A percentile compares a stretch with the other conserved stretches of the same genome.
phyloP scores from a whole-genome alignment of 2,329 filamentous ascomycete species.

The Septoria petroselini region DNA sequence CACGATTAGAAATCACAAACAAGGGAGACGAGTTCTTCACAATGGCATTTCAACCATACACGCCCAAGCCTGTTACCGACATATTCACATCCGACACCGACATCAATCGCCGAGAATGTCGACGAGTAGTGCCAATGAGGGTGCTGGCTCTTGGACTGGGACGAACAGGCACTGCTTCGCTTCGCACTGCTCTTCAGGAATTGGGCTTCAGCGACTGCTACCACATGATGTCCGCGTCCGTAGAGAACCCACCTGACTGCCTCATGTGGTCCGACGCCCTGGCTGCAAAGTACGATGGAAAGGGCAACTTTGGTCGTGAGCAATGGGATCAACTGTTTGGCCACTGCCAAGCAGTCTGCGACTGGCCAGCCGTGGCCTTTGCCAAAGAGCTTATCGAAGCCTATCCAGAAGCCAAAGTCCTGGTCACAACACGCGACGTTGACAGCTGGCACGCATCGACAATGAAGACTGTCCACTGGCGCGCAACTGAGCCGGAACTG shows the following conservation, averaged over 20 bases:
- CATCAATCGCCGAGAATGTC: conserved; percentile 64
- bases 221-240: conserved; percentile 69
- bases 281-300: conserved; percentile 59
- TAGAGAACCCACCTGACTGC: conserved; percentile 65
- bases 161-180: conserved; percentile 67
- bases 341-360: conserved; percentile 63
- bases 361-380: conserved; percentile 67
- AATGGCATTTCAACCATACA: conserved; percentile 44
- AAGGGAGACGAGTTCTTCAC: conserved; percentile 13
- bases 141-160: conserved; percentile 68
- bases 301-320: conserved; percentile 61
- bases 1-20: background rate
- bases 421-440: conserved; percentile 65
- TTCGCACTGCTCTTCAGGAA: conserved; percentile 62
- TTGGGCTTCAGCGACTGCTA: conserved; percentile 67
- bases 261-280: conserved; percentile 70
- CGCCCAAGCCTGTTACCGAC: conserved; percentile 54
- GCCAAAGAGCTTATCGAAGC: conserved; percentile 67
- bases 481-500: conserved; percentile 61
- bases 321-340: conserved; percentile 69
- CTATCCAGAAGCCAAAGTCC: conserved; percentile 69
- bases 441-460: conserved; percentile 62
- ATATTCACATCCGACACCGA: conserved; percentile 64
- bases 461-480: conserved; percentile 67
- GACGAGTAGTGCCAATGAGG: conserved; percentile 67